Evolutionary conservation across 345 rosid genomes (phyloP).

Genomic region (Salix udensis): DNA sequence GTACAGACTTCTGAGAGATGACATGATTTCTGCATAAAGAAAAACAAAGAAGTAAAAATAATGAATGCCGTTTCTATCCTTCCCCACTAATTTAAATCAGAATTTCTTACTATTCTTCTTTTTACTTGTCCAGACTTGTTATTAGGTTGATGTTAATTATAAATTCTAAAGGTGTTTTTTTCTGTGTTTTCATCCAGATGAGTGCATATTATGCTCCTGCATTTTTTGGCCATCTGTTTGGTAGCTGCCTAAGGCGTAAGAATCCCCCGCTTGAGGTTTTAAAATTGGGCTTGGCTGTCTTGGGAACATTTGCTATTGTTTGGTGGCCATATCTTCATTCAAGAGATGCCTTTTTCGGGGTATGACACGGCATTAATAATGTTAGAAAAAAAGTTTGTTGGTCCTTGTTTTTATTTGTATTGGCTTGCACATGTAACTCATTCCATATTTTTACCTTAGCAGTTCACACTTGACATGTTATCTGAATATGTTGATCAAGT

Average conservation of each 20-base stretch:
- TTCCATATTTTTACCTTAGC: not conserved
- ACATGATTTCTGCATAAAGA: not conserved
- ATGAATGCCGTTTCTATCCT: not conserved
- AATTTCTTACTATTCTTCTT: not conserved
- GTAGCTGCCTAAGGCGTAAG: constrained; percentile 71
- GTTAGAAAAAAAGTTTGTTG: not conserved
- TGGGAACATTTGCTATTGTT: constrained; percentile 63
- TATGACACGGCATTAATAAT: constrained; percentile 25
- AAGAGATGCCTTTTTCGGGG: constrained; percentile 54
- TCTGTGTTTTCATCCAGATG: constrained; percentile 49
- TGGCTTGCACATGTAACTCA: not conserved
- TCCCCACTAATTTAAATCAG: not conserved
- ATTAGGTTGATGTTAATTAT: constrained; percentile 1
- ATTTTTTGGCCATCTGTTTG: constrained; percentile 76
- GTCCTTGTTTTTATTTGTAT: not conserved
- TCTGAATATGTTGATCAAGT: not conserved
- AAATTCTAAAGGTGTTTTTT: constrained; percentile 4
- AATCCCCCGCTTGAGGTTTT: constrained; percentile 54
- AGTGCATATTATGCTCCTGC: constrained; percentile 96
- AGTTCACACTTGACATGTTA: not conserved
- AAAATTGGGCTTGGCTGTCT: constrained; percentile 66
- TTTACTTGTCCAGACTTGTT: not conserved
- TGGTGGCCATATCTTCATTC: constrained; percentile 93
- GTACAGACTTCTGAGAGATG: not conserved
- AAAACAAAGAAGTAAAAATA: not conserved